phyloP scores from a whole-genome alignment of 2,329 filamentous ascomycete species.

The Penicillium sp. region DNA sequence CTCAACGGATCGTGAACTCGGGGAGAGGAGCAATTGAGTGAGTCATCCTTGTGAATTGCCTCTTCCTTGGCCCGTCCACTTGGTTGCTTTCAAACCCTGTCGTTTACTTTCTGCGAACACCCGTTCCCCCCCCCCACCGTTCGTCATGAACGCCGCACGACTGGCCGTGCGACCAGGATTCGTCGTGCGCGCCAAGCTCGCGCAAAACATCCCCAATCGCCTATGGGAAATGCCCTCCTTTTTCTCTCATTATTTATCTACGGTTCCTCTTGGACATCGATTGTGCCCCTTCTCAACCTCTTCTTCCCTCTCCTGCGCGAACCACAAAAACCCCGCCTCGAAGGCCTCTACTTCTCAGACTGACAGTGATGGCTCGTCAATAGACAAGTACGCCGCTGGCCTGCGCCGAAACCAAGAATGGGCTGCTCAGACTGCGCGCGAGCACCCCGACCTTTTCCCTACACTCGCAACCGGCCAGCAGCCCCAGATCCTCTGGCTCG shows the following conservation, averaged over 20 bases:
- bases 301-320: conserved; percentile 16
- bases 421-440: conserved; percentile 62
- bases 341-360: conserved; percentile 7
- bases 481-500: conserved; percentile 70
- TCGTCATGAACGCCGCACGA: conserved; percentile 24
- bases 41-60: background rate
- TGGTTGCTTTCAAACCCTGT: background rate
- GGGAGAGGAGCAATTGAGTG: background rate
- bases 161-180: background rate
- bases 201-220: conserved; percentile 5
- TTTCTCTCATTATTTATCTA: background rate
- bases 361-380: conserved; percentile 12
- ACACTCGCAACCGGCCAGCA: conserved; percentile 66
- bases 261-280: conserved; percentile 2
- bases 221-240: conserved; percentile 1
- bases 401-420: conserved; percentile 69
- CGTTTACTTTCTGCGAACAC: conserved; percentile 11
- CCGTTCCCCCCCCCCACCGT: conserved; percentile 13
- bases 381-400: conserved; percentile 61
- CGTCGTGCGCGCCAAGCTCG: background rate
- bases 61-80: background rate
- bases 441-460: conserved; percentile 70
- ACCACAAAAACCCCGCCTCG: conserved; percentile 9
- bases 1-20: conserved; percentile 1
- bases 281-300: conserved; percentile 21